Evolutionary conservation across 2,329 filamentous ascomycete genomes (phyloP).

Genomic region (Aspergillus sergii): DNA sequence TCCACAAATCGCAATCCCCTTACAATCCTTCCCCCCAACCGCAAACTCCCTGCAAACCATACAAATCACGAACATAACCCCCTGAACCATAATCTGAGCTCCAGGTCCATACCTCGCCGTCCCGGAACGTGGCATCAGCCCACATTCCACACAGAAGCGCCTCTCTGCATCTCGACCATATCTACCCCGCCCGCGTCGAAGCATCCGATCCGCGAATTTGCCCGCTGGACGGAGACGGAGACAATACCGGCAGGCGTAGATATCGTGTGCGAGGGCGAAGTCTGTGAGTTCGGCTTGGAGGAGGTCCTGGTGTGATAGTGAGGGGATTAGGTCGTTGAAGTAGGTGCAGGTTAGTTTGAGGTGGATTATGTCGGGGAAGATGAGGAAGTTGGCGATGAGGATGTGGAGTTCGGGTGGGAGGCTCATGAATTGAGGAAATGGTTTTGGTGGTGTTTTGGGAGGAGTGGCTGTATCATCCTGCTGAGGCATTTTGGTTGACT

Average conservation of each 20-base stretch:
- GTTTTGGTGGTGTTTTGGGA: neutral
- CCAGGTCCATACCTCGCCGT: slow-evolving; percentile 31
- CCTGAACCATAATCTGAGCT: slow-evolving; percentile 23
- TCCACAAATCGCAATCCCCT: slow-evolving; percentile 11
- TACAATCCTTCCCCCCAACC: slow-evolving; percentile 16
- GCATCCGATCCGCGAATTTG: slow-evolving; percentile 31
- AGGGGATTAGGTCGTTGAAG: slow-evolving; percentile 27
- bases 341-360: slow-evolving; percentile 31
- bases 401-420: slow-evolving; percentile 37
- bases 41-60: slow-evolving; percentile 24
- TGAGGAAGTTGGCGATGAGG: slow-evolving; percentile 27
- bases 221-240: slow-evolving; percentile 25
- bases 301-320: slow-evolving; percentile 25
- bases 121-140: slow-evolving; percentile 24
- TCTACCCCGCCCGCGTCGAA: slow-evolving; percentile 22
- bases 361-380: slow-evolving; percentile 27
- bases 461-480: neutral
- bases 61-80: slow-evolving; percentile 26
- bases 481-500: neutral
- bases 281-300: slow-evolving; percentile 25
- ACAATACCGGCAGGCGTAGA: slow-evolving; percentile 33
- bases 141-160: slow-evolving; percentile 34
- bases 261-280: slow-evolving; percentile 21
- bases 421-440: neutral
- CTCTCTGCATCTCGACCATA: slow-evolving; percentile 22